A percentile compares a stretch with the other conserved stretches of the same genome.
phyloP scores from a whole-genome alignment of 352 stramenopile genomes.

The Phytophthora litchii region DNA sequence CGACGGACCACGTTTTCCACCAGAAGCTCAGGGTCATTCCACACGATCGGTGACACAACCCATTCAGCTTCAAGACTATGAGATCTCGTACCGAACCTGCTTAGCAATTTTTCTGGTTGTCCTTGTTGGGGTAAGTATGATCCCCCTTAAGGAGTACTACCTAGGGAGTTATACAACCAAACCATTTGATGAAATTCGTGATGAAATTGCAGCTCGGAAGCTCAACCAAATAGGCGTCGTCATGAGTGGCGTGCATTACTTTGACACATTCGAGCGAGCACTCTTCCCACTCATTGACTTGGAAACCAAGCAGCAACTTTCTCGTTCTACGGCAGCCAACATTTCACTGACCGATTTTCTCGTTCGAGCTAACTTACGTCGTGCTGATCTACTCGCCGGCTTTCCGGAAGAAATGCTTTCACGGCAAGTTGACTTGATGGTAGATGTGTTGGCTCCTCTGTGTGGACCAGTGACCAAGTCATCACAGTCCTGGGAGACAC shows the following conservation, averaged over 20 bases:
- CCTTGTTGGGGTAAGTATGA: constrained; percentile 26
- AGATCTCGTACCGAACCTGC: constrained; percentile 33
- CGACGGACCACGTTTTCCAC: constrained; percentile 12
- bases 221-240: constrained; percentile 37
- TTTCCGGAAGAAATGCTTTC: constrained; percentile 27
- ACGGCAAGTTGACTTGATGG: constrained; percentile 38
- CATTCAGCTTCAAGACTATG: constrained; percentile 18
- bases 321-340: constrained; percentile 12
- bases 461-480: constrained; percentile 28
- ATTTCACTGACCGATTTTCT: constrained; percentile 41
- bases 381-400: constrained; percentile 27
- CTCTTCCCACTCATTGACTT: constrained; percentile 36
- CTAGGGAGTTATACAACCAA: constrained; percentile 47
- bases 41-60: neutral
- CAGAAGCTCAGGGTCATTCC: neutral
- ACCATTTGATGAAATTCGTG: constrained; percentile 47
- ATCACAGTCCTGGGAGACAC: constrained; percentile 20
- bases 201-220: constrained; percentile 38
- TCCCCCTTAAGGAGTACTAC: constrained; percentile 49
- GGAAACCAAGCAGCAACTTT: constrained; percentile 15
- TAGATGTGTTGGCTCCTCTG: constrained; percentile 39
- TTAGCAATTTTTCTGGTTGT: constrained; percentile 24
- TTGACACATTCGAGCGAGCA: constrained; percentile 37
- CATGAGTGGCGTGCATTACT: constrained; percentile 42
- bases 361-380: constrained; percentile 36